phyloP scores from a whole-genome alignment of 2,329 filamentous ascomycete genomes.

The Aaosphaeria pasadenensis region DNA sequence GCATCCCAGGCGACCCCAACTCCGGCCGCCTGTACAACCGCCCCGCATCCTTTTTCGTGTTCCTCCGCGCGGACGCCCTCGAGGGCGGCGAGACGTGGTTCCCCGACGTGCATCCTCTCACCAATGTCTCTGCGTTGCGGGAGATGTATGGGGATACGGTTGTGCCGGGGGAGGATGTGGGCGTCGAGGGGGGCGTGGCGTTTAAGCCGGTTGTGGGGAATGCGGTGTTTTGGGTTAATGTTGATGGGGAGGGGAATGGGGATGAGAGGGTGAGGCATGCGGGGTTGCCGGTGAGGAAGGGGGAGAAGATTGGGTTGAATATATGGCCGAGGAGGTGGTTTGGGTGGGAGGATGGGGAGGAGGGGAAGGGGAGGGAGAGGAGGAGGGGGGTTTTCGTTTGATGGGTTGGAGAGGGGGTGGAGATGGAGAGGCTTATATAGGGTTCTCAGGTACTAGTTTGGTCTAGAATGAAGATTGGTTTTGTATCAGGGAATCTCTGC shows the following conservation, averaged over 20 bases:
- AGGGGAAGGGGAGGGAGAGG: neutral
- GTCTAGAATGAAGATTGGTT: no score
- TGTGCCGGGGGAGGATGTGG: constrained; percentile 11
- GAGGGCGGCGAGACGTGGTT: constrained; percentile 20
- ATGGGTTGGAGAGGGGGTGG: no score
- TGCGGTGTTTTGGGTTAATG: constrained; percentile 60
- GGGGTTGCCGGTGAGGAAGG: constrained; percentile 53
- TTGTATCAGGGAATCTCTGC: no score
- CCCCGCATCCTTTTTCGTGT: constrained; percentile 22
- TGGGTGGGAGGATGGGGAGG: constrained; percentile 2
- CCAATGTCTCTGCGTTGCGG: neutral
- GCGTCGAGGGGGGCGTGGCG: constrained; percentile 44
- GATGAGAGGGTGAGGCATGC: constrained; percentile 51
- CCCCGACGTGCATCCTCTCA: constrained; percentile 12
- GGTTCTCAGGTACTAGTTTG: no score
- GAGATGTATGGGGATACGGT: constrained; percentile 4
- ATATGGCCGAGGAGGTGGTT: constrained; percentile 48
- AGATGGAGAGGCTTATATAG: no score
- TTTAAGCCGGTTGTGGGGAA: constrained; percentile 55
- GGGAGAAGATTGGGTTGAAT: constrained; percentile 59
- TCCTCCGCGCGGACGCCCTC: constrained; percentile 20
- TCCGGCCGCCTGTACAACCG: constrained; percentile 15
- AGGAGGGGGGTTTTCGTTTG: no score
- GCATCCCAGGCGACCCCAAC: constrained; percentile 3
- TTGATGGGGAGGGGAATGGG: constrained; percentile 43